Evolutionary conservation across 2,329 filamentous ascomycete species (phyloP), one percentile per base, ranked within the genome.

Genomic region (Neofusicoccum parvum): DNA sequence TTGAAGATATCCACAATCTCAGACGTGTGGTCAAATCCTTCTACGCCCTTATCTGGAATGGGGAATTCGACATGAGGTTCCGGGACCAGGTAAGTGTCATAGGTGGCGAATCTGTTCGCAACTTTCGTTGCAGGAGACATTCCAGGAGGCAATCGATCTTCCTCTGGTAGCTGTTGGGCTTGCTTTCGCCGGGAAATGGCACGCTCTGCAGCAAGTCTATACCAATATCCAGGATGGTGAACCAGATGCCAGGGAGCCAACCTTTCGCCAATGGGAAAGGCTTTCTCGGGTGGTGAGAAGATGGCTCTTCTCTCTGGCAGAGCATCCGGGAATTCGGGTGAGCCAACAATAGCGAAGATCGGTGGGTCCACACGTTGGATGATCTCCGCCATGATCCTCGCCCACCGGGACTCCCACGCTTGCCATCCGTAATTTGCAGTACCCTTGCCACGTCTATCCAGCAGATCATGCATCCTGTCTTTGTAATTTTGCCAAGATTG

Each of bases 381-480:
- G 5, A 88, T 76, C 67, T 90, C 80, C 3, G 85, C 86, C 85
- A 90, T 88, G 34, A 85, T 78, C 67, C 82, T 80, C 15, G 86
- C 84, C 88, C 87, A 90, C 65, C 91, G 86, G 46, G 92, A 88
- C 79, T 97, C 91, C 94, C 94, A 99, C 1, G 94, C 94, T 72
- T 92, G 87, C 92, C 94, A 98, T 5, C 92, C 92, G 75, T 98
- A 98, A 69, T 92, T 96, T 37, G 88, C 87, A 2, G 92, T 93
- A 0, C 94, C 94, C 71, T 92, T 92, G 3, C 93, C 94, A 70
- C 90, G 88, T 17, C 91, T 86, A 73, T 97, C 92, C 15, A 97
- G 82, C 62, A 97, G 86, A 71, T 92, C 90, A 64, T 84, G 85
- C 69, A 94, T 88, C 65, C 90, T 87, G 64, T 88, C 85, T 67